These are phyloP conservation scores for Meyerozyma sp. DNA, from an alignment of 1,139 yeast genomes.

Conservation along the genomic window DNA sequence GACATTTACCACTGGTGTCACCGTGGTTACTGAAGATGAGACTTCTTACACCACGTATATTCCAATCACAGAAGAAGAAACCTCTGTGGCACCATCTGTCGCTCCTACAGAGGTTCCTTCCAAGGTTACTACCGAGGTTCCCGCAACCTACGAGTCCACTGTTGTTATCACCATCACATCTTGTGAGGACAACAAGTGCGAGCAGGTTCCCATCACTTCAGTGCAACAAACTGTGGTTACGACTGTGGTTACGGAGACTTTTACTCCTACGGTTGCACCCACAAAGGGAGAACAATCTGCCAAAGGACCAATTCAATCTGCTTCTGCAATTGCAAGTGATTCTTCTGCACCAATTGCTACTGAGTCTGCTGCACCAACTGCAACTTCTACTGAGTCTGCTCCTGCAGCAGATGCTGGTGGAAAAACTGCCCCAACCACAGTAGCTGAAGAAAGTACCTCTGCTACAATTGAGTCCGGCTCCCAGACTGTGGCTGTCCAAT, in stretches of 20 bases:
- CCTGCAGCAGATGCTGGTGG: background rate
- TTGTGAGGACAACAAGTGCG: background rate
- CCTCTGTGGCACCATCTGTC: background rate
- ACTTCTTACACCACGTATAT: conserved; percentile 7
- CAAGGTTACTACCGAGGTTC: background rate
- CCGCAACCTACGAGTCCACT: background rate
- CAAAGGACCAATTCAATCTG: background rate
- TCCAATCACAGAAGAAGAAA: conserved; percentile 3
- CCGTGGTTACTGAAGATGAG: conserved; percentile 1
- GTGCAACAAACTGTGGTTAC: background rate
- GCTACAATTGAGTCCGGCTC: background rate
- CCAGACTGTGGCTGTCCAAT: background rate
- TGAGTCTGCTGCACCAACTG: background rate
- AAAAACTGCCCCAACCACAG: background rate
- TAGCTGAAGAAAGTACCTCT: background rate
- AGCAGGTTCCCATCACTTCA: background rate
- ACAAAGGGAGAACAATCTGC: background rate
- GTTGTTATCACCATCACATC: conserved; percentile 1
- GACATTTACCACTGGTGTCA: conserved; percentile 1
- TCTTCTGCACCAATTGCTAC: background rate
- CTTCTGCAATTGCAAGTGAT: background rate
- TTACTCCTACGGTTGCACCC: background rate
- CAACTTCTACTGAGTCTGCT: background rate
- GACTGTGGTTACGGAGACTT: background rate
- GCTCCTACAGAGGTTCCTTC: background rate